Evolutionary conservation across 1,284 basidiomycete genomes (phyloP), one percentile per base, ranked within the genome.

Genomic region (Cutaneotrichosporon curvatum): DNA sequence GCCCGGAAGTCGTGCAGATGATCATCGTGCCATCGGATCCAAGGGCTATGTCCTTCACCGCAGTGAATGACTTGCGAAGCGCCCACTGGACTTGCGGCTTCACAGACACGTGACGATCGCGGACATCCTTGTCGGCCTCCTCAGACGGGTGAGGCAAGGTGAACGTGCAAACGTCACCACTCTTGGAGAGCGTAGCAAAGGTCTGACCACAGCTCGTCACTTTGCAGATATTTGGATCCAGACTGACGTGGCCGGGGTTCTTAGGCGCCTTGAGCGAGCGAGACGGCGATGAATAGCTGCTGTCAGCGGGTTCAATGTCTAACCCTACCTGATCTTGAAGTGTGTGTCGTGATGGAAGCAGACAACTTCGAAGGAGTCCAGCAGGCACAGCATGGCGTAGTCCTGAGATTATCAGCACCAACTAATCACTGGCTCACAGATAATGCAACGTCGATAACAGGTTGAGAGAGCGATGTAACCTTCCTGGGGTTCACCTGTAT

Each of bases 11-110:
- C 0, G 94, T 97, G 71, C 89, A 95, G 35, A 97, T 78, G 60
- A 96, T 84, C 59, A 97, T 80, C 7, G 85, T 81, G 2, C 91
- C 89, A 57, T 96, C 90, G 1, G 81, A 75, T 14, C 91, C 89
- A 18, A 97, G 77, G 0, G 88, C 91, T 8, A 94, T 84, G 63
- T 97, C 92, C 78, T 77, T 81, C 33, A 89, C 87, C 20, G 87
- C 84, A 36, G 86, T 87, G 63, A 88, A 87, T 55, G 85, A 83
- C 64, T 86, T 88, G 48, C 87, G 76, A 45, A 95, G 73, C 0
- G 86, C 84, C 91, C 91, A 96, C 5, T 89, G 81, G n/a, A 89
- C 81, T 65, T 91, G 87, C 0, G 91, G 88, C 60, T 85, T 85
- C 49, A 87, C 78, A 2, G 73, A 67, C 30, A 68, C 66, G 47